These are phyloP conservation scores for Leccinum longicurvipes DNA, from an alignment of 768 basidiomycete species.

Conservation along the genomic window DNA sequence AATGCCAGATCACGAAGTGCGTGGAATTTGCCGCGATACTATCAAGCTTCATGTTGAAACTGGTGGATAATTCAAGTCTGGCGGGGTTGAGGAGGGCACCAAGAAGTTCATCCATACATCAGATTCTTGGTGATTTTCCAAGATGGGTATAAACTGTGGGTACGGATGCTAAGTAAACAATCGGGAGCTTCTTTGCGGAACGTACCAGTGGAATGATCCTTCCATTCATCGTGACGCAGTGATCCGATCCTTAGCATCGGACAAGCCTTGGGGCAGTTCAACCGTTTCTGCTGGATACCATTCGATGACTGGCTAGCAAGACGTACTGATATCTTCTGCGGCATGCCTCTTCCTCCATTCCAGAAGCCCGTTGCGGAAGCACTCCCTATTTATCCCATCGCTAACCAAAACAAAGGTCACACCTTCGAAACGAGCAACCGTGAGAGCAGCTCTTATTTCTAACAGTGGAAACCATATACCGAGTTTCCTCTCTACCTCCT, in stretches of 20 bases:
- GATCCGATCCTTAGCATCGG: background rate
- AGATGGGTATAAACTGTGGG: slow-evolving; percentile 7
- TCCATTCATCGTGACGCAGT: background rate
- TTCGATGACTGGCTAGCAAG: slow-evolving; percentile 5
- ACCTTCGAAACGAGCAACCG: slow-evolving; percentile 40
- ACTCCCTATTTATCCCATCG: slow-evolving; percentile 54
- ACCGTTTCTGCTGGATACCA: background rate
- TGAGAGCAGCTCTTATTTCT: background rate
- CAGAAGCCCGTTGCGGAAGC: slow-evolving; percentile 67
- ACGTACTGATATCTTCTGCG: slow-evolving; percentile 3
- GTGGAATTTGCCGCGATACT: slow-evolving; percentile 6
- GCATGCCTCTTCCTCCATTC: slow-evolving; percentile 61
- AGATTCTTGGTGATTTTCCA: slow-evolving; percentile 2
- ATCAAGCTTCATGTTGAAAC: slow-evolving; percentile 1
- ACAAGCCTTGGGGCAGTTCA: background rate
- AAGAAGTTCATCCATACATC: background rate
- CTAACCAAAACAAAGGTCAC: slow-evolving; percentile 79
- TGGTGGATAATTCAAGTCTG: background rate
- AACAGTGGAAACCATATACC: slow-evolving; percentile 33
- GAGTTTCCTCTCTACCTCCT: slow-evolving; percentile 49
- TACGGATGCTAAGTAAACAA: background rate
- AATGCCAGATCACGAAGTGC: background rate
- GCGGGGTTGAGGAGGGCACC: background rate
- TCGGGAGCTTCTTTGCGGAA: background rate
- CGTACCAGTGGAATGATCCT: slow-evolving; percentile 3